Evolutionary conservation across 441 rosid species (phyloP), one percentile per base, ranked within the genome.

Genomic region (Rhodomyrtus psidioides): DNA sequence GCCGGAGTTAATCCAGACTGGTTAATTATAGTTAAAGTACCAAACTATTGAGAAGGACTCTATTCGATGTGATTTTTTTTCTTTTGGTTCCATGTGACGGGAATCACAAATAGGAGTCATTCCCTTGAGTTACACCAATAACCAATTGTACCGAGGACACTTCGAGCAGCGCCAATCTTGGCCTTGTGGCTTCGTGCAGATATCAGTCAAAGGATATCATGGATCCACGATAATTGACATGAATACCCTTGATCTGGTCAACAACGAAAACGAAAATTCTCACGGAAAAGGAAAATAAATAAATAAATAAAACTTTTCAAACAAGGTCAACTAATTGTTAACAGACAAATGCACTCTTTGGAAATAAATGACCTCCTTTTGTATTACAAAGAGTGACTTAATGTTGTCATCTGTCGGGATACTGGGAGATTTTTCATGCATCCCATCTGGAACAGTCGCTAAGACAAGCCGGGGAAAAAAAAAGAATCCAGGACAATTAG

Each of bases 141-240:
- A 42, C 27, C 27, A 86, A n/a, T 30, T 51, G 60, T 89, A 97
- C 99, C 99, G 81, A 97, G 90, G 87, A 97, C 90, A 91, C 96
- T 95, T 89, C 96, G 99, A 85, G 97, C 95, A 85, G 99, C 98
- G 91, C 34, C 99, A 97, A 89, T 95, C 97, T 86, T 94, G 92
- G 86, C 93, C 98, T 79, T 96, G 90, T 39, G 99, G 99, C 91
- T 96, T 97, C 98, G 93, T 88, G 91, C 99, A 96, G 82, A 97
- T 96, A 89, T 97, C 98, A 84, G 95, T 90, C 91, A 34, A 97
- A 91, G 84, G 99, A 93, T 89, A 97, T 83, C 94, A 89, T 90
- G 79, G 95, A 91, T 83, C 99, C 99, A 87, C 95, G 95, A 92
- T 92, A 94, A 91, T 96, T 95, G 83, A 95, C 97, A 42, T 91